phyloP scores from a whole-genome alignment of 2,329 filamentous ascomycete species.

The Monosporascus sp. region DNA sequence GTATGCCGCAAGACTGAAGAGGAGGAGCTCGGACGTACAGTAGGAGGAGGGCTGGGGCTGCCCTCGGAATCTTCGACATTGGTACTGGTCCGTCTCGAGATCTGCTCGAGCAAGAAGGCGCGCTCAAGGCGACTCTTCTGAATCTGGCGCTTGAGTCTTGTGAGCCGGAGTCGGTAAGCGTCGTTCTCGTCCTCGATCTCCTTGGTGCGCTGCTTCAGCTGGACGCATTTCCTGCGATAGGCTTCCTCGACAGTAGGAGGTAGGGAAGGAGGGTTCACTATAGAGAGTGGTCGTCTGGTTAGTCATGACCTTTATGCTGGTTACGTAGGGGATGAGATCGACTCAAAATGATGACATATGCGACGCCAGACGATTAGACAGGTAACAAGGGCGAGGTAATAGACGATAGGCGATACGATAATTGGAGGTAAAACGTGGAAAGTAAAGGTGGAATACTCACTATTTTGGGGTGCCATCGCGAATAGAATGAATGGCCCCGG shows the following conservation, averaged over 20 bases:
- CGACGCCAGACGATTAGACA: not conserved
- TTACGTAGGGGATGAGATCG: not conserved
- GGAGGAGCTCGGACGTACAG: conserved; percentile 44
- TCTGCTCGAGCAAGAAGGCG: conserved; percentile 67
- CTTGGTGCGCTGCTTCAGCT: conserved; percentile 83
- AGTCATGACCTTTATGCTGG: conserved; percentile 23
- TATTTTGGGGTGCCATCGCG: conserved; percentile 23
- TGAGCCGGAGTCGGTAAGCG: conserved; percentile 70
- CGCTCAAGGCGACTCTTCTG: conserved; percentile 88
- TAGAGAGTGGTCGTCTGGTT: conserved; percentile 25
- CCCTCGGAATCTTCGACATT: conserved; percentile 75
- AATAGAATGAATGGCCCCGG: not conserved
- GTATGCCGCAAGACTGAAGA: too few species aligned
- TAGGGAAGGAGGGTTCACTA: conserved; percentile 52
- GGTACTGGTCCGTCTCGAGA: conserved; percentile 67
- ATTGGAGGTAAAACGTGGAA: not conserved
- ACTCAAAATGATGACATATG: not conserved
- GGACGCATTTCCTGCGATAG: conserved; percentile 94
- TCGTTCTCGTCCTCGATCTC: conserved; percentile 93
- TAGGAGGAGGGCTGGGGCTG: conserved; percentile 73
- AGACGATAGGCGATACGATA: not conserved
- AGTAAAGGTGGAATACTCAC: conserved; percentile 13
- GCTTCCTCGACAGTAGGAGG: conserved; percentile 92
- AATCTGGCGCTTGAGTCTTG: conserved; percentile 75
- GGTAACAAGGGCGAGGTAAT: not conserved